phyloP scores from a whole-genome alignment of 352 stramenopile species.

The Phytopythium sindhum region DNA sequence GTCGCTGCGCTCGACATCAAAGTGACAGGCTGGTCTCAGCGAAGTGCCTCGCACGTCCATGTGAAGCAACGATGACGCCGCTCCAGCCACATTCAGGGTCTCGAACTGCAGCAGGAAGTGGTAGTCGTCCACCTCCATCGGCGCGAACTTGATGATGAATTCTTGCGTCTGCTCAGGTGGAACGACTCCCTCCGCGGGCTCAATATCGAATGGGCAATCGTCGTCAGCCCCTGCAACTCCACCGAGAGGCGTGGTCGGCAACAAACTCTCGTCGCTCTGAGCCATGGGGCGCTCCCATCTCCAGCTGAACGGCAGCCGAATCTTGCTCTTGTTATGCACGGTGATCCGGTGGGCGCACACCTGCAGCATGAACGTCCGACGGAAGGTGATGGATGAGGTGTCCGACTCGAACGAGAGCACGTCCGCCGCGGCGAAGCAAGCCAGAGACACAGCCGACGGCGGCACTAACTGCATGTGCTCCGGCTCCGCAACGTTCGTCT shows the following conservation, averaged over 20 bases:
- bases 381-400: constrained; percentile 57
- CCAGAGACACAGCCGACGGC: constrained; percentile 36
- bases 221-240: constrained; percentile 25
- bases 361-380: constrained; percentile 87
- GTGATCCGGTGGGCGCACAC: constrained; percentile 70
- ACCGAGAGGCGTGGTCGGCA: constrained; percentile 5
- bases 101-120: constrained; percentile 63
- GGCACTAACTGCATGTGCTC: constrained; percentile 36
- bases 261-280: constrained; percentile 7
- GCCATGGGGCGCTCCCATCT: constrained; percentile 31
- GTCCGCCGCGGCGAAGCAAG: constrained; percentile 71
- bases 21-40: constrained; percentile 89
- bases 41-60: constrained; percentile 74
- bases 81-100: constrained; percentile 7
- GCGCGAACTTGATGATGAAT: constrained; percentile 88
- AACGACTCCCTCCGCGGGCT: constrained; percentile 58
- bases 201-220: constrained; percentile 87
- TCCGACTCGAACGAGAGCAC: constrained; percentile 56
- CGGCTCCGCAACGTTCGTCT: constrained; percentile 37
- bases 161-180: constrained; percentile 44
- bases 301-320: constrained; percentile 56
- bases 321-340: constrained; percentile 73
- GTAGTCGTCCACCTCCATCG: constrained; percentile 90
- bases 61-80: constrained; percentile 17
- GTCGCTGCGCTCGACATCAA: constrained; percentile 89